Conservation (phyloP, 2,329 filamentous ascomycete genomes). For the Stemphylium vesicarium region DNA sequence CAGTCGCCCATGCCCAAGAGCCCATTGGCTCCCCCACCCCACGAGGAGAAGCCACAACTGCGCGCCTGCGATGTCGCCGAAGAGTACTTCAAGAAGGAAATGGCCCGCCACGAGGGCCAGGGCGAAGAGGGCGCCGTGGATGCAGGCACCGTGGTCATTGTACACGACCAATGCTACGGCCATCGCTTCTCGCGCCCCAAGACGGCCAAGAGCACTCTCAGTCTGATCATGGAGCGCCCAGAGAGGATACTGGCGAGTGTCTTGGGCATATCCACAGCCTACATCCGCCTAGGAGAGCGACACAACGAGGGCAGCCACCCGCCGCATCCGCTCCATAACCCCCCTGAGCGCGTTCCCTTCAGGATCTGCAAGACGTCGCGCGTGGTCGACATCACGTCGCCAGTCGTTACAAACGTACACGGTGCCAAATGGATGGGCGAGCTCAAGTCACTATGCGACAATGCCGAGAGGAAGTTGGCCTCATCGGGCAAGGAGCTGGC, state of each 20-base stretch:
- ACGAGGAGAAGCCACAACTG: conserved; percentile 49
- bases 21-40: conserved; percentile 44
- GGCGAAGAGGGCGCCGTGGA: conserved; percentile 43
- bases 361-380: conserved; percentile 82
- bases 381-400: conserved; percentile 72
- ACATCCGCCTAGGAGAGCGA: conserved; percentile 85
- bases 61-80: conserved; percentile 68
- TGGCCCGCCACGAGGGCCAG: conserved; percentile 67
- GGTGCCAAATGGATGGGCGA: conserved; percentile 94
- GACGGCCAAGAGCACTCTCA: conserved; percentile 72
- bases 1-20: conserved; percentile 51
- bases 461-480: conserved; percentile 78
- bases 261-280: conserved; percentile 82
- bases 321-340: conserved; percentile 67
- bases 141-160: conserved; percentile 75
- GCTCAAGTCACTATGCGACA: conserved; percentile 80
- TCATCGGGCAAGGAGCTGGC: conserved; percentile 78
- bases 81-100: conserved; percentile 72
- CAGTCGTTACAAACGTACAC: conserved; percentile 88
- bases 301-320: conserved; percentile 74
- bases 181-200: conserved; percentile 88
- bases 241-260: conserved; percentile 87
- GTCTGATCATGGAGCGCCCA: conserved; percentile 88
- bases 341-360: conserved; percentile 73
- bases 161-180: conserved; percentile 94